Percentiles rank a stretch among this genome's conserved stretches.
These are phyloP conservation scores for Echites panduratus DNA, from an alignment of 257 asterid genomes.

Conservation along the genomic window DNA sequence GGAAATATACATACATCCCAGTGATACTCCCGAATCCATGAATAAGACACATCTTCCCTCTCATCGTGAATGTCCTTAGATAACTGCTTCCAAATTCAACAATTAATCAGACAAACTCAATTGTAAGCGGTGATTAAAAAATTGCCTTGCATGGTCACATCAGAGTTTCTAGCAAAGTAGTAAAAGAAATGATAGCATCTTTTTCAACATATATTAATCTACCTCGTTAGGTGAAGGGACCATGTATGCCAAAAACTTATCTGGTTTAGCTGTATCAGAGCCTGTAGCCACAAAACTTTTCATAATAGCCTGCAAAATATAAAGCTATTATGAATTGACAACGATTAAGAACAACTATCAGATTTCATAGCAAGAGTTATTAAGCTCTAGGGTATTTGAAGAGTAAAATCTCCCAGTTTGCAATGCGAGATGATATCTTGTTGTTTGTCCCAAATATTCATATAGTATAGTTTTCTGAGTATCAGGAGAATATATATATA, in stretches of 20 bases:
- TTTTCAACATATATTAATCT: neutral
- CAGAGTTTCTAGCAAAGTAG: neutral
- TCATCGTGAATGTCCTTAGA: constrained; percentile 85
- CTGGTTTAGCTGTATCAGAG: constrained; percentile 51
- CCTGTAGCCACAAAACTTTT: constrained; percentile 66
- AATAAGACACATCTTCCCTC: constrained; percentile 69
- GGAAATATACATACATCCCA: constrained; percentile 64
- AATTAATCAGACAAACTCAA: neutral
- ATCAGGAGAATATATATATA: neutral
- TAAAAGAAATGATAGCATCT: neutral
- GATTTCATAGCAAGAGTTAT: neutral
- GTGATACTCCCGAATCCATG: constrained; percentile 94
- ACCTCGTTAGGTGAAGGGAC: constrained; percentile 86
- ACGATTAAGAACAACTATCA: neutral
- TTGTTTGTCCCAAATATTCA: neutral
- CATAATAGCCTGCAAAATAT: constrained; percentile 76
- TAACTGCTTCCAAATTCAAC: constrained; percentile 38
- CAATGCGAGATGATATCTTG: neutral
- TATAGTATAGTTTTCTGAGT: neutral
- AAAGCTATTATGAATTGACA: neutral
- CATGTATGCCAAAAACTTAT: constrained; percentile 90
- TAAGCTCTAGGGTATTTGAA: neutral
- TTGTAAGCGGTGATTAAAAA: neutral
- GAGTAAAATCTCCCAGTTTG: neutral
- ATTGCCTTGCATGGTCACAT: neutral